Evolutionary conservation across 371 early-diverging fungal species (phyloP).

Genomic region (Zopfochytrium polystomum): DNA sequence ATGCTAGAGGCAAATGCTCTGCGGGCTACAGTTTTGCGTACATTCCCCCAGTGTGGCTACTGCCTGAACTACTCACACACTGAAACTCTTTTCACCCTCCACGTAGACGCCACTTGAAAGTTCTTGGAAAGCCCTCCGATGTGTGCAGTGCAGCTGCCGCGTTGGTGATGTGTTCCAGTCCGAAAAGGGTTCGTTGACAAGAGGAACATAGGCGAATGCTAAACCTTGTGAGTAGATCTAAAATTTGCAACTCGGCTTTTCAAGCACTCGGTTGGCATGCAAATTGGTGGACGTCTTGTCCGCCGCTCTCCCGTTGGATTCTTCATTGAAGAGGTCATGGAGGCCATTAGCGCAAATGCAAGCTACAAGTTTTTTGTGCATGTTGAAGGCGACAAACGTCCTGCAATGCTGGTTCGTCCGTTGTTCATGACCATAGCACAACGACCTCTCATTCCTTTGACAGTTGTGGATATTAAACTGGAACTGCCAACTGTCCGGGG

Average conservation of each 20-base stretch:
- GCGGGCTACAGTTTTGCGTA: conserved; percentile 30
- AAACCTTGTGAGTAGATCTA: background rate
- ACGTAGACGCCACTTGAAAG: background rate
- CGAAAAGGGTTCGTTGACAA: conserved; percentile 20
- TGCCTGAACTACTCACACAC: background rate
- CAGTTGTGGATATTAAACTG: conserved; percentile 31
- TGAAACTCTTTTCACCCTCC: conserved; percentile 12
- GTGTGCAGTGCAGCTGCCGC: background rate
- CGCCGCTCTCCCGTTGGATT: conserved; percentile 13
- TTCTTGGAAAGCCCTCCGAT: conserved; percentile 4
- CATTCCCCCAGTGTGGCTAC: conserved; percentile 3
- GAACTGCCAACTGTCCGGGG: too few species aligned
- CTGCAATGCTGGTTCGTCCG: conserved; percentile 17
- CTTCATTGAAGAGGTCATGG: conserved; percentile 32
- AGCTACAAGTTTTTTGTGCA: conserved; percentile 29
- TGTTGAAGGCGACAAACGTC: background rate
- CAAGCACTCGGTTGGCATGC: conserved; percentile 28
- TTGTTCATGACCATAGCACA: background rate
- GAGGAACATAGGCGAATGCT: conserved; percentile 9
- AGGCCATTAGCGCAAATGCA: conserved; percentile 34
- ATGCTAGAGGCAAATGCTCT: conserved; percentile 1
- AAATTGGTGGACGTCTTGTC: background rate
- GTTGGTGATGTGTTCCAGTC: conserved; percentile 21
- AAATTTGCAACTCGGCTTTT: conserved; percentile 27
- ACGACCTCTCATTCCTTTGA: background rate